Base-by-base conservation (phyloP, 768 basidiomycete species). In the Pholiota microspora region DNA sequence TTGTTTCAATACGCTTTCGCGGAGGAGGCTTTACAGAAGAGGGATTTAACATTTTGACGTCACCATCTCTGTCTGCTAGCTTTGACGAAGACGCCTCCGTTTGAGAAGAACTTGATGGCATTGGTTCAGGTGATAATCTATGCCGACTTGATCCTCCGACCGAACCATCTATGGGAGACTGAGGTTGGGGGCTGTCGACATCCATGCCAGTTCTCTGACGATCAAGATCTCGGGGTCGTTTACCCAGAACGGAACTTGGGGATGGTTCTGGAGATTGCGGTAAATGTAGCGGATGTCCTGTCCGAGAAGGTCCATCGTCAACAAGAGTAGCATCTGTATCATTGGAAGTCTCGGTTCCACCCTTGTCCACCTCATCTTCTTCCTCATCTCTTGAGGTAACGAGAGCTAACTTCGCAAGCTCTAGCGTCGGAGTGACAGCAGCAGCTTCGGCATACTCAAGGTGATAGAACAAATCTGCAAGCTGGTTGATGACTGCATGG, bases 331-430 rank as follows among this genome's bases (percentile, higher is more conserved):
- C 91, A 68, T 93, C 91, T 1, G 90, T 92, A 64, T 92, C 91
- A 58, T 92, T 89, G 18, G 91, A 92, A 18, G 87, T 85, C 62
- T 89, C 89, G 0, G 89, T 90, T 52, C 83, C 84, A 52, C 84
- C 78, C 59, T 81, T 81, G 56, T 86, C 86, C 25, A 77, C 78
- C 58, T 89, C 88, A 56, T 89, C 90, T 57, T 92, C 90, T 68
- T 92, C 89, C 67, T 95, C 94, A 57, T 94, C 93, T 63, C 91
- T 84, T 2, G 90, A 89, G 4, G 94, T 94, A 29, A 95, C 87
- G 16, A 97, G 80, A 0, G 94, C 94, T 18, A 96, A 81, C 65
- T 97, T 94, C 6, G 94, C 94, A 16, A 97, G 77, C 62, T 96
- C 92, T 42, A 92, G 72, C 2, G 85, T 86, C 0, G 94, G 94